These are phyloP conservation scores for Pythium angustatum DNA, from an alignment of 352 stramenopile species.

Conservation along the genomic window DNA sequence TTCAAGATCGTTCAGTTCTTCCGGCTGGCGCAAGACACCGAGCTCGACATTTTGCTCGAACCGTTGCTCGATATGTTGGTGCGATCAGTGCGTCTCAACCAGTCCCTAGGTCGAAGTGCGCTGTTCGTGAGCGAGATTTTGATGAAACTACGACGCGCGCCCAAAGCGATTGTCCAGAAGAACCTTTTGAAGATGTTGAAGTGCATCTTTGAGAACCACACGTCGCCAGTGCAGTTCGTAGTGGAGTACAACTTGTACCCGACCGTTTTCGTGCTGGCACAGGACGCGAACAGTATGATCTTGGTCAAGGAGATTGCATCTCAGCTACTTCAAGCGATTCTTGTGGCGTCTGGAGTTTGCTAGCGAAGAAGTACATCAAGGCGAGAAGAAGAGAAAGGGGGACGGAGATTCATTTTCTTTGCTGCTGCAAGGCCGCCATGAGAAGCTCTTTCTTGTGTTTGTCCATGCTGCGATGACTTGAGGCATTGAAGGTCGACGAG, in stretches of 20 bases:
- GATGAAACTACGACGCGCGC: conserved; percentile 66
- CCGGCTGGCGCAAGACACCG: conserved; percentile 59
- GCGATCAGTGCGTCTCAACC: conserved; percentile 75
- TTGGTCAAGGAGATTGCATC: conserved; percentile 89
- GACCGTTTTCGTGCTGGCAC: conserved; percentile 72
- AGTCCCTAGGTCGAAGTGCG: conserved; percentile 80
- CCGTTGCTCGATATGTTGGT: conserved; percentile 78
- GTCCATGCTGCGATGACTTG: conserved; percentile 63
- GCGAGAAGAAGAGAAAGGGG: neutral
- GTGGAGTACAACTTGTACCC: conserved; percentile 88
- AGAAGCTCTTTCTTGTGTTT: conserved; percentile 72
- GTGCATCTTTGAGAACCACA: conserved; percentile 86
- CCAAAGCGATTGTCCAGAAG: conserved; percentile 90
- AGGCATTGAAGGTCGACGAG: conserved; percentile 44
- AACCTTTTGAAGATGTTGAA: conserved; percentile 93
- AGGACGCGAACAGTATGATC: conserved; percentile 90
- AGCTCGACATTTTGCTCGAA: conserved; percentile 81
- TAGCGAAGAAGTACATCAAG: conserved; percentile 8
- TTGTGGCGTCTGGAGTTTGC: conserved; percentile 70
- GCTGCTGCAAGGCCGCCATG: conserved; percentile 45
- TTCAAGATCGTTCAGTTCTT: conserved; percentile 77
- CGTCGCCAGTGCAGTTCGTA: conserved; percentile 82
- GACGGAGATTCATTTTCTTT: conserved; percentile 36
- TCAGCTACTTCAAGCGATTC: conserved; percentile 79
- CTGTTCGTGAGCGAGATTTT: conserved; percentile 89